Evolutionary conservation across 371 early-diverging fungal species (phyloP).

Genomic region (Capillidium heterosporum): DNA sequence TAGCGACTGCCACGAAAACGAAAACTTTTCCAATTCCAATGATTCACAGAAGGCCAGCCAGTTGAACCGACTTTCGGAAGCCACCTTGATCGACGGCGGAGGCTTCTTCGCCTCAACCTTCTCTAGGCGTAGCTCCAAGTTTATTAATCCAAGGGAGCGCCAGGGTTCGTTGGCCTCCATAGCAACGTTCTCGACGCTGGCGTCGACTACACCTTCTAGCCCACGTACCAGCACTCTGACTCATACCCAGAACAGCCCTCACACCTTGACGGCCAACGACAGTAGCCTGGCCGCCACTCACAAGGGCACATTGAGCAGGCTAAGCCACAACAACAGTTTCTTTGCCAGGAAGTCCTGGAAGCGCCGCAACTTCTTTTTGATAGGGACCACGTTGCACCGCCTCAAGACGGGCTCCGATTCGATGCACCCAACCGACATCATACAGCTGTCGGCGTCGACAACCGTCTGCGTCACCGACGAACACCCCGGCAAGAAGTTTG

Average conservation of each 20-base stretch:
- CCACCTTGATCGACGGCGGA: neutral
- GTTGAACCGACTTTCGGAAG: neutral
- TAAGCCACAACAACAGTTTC: neutral
- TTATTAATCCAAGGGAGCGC: neutral
- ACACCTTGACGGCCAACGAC: neutral
- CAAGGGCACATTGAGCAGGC: neutral
- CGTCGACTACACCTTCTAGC: neutral
- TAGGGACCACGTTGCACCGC: slow-evolving; percentile 7
- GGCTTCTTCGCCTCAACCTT: slow-evolving; percentile 3
- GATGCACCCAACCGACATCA: neutral
- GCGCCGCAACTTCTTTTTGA: slow-evolving; percentile 7
- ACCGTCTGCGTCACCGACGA: slow-evolving; percentile 2
- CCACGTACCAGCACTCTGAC: neutral
- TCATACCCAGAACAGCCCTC: neutral
- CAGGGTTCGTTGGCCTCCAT: slow-evolving; percentile 5
- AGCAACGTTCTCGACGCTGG: neutral
- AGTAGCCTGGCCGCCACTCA: neutral
- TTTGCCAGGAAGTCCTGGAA: slow-evolving; percentile 10
- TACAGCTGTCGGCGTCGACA: neutral
- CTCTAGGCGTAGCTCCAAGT: neutral
- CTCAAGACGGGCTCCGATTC: slow-evolving; percentile 3
- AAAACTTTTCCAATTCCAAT: neutral
- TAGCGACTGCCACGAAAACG: neutral
- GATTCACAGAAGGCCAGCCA: neutral
- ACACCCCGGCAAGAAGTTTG: slow-evolving; percentile 1